Evolutionary conservation across 2,329 filamentous ascomycete genomes (phyloP), one percentile per base, ranked within the genome.

Genomic region (Sphaerostilbella broomeana): DNA sequence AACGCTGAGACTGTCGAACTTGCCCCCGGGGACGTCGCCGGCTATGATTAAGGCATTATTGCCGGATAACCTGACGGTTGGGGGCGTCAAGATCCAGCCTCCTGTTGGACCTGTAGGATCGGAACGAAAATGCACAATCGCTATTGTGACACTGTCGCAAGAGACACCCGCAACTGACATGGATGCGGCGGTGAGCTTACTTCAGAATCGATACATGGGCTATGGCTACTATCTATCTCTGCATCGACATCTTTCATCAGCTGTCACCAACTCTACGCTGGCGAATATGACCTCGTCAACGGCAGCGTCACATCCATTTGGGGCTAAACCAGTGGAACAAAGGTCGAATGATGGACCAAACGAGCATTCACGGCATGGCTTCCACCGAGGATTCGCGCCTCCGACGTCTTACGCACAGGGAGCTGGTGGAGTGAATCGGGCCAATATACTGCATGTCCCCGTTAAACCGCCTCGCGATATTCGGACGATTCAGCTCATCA

Each of bases 171-270:
- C 83, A 1, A 84, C 81, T 17, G 86, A 94, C 41, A 89, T 95
- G 38, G 88, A 95, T 53, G 72, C 77, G 4, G 76, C 81, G 1
- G 85, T 94, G 37, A 90, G 80, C 55, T 65, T 75, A 4, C 65
- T 95, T 21, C 86, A 94, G 55, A 88, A 92, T 48, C 79, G 75
- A 49, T 95, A 95, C 57, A 67, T 95, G 12, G 89, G 89, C 12
- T 87, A 79, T 57, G 89, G 89, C 5, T 87, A 83, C 64, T 83
- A 89, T 59, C 69, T 95, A 2, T 82, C 77, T 6, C 72, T 94
- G 30, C 86, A 89, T 44, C 73, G 87, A 8, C 85, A 94, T 63
- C 71, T 95, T 4, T 94, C 87, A 0, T 94, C 87, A 3, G 79
- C 81, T 4, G 66, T 73, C n/a, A 59, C 70, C 17, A 67, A 71